These are phyloP conservation scores for Phlegmacium glaucopus DNA, from an alignment of 768 basidiomycete species.

Conservation along the genomic window DNA sequence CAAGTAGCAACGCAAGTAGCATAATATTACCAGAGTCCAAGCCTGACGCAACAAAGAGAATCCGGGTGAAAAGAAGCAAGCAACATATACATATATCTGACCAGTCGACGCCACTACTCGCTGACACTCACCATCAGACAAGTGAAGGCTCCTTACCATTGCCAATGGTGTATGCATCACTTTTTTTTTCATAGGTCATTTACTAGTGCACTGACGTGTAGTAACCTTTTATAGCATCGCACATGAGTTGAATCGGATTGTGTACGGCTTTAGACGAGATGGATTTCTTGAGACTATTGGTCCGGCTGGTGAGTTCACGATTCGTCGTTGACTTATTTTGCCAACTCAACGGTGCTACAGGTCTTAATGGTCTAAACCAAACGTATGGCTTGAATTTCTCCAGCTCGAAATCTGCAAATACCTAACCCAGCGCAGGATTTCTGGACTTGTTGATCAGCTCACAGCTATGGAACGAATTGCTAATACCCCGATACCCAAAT, in stretches of 20 bases:
- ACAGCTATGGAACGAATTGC: constrained; percentile 88
- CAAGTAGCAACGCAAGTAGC: constrained; percentile 25
- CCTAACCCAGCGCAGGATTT: constrained; percentile 44
- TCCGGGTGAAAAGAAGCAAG: constrained; percentile 71
- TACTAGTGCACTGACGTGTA: neutral
- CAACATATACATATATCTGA: constrained; percentile 42
- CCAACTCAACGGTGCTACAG: constrained; percentile 28
- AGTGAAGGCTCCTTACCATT: constrained; percentile 69
- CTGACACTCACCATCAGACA: constrained; percentile 47
- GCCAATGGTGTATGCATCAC: constrained; percentile 62
- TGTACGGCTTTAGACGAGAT: constrained; percentile 75
- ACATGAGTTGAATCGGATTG: constrained; percentile 66
- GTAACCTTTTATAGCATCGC: constrained; percentile 52
- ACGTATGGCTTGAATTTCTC: constrained; percentile 39
- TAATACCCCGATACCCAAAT: constrained; percentile 79
- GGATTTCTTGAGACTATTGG: constrained; percentile 88
- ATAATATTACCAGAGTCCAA: constrained; percentile 32
- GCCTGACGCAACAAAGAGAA: constrained; percentile 61
- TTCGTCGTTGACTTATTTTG: neutral
- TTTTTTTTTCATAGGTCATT: neutral
- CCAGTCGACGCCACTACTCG: constrained; percentile 61
- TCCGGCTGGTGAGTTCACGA: constrained; percentile 62
- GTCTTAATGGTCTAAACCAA: constrained; percentile 72
- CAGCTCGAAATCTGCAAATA: neutral
- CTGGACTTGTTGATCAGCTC: constrained; percentile 82